Percentiles rank a stretch among this genome's conserved stretches.
Evolutionary conservation across 345 rosid genomes (phyloP).

Genomic region (Sisymbrium altissimum): DNA sequence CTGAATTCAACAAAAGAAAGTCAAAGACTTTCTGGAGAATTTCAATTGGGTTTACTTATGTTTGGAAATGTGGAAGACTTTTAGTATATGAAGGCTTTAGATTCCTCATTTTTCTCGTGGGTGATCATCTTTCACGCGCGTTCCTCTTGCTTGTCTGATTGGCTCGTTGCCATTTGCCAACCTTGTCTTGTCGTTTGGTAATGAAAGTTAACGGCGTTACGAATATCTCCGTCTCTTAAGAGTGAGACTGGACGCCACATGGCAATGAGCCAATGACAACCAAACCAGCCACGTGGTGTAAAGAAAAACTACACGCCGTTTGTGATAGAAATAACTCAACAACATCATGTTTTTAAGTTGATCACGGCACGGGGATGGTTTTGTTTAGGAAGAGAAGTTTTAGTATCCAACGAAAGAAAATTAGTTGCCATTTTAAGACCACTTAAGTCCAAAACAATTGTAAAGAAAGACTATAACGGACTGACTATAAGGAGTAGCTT

Average conservation of each 20-base stretch:
- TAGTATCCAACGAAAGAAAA: neutral
- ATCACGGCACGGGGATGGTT: neutral
- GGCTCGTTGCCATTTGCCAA: neutral
- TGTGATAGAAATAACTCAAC: neutral
- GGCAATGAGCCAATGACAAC: too few species aligned
- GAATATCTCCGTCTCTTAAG: neutral
- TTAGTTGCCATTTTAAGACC: neutral
- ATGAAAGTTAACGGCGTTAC: constrained; percentile 2
- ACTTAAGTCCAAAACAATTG: neutral
- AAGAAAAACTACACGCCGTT: neutral
- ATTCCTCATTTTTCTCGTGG: neutral
- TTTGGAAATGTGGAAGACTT: neutral
- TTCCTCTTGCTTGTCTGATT: neutral
- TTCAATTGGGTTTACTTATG: neutral
- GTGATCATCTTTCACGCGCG: neutral
- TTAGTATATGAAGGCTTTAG: neutral
- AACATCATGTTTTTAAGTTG: neutral
- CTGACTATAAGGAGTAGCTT: neutral
- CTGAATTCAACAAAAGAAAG: neutral
- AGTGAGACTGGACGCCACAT: neutral
- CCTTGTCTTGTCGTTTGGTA: constrained; percentile 13
- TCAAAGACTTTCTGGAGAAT: neutral
- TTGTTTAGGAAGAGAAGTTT: neutral
- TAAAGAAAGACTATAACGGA: neutral
- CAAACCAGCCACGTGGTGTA: neutral